Evolutionary conservation across 768 basidiomycete species (phyloP).

Genomic region (Termitomyces sp.): DNA sequence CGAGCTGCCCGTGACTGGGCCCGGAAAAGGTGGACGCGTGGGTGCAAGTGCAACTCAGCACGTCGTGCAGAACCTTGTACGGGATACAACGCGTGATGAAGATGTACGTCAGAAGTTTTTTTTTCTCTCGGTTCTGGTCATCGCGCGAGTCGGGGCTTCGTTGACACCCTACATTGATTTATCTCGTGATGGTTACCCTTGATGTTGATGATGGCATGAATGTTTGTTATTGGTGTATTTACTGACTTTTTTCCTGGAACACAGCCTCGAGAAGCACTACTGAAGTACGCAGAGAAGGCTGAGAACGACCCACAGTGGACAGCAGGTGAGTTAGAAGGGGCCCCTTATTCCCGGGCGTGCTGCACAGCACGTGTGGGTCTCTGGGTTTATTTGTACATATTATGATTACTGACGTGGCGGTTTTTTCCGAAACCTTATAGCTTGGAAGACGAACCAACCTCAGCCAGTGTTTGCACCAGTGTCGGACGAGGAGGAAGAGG

Average conservation of each 20-base stretch:
- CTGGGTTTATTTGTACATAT: constrained; percentile 34
- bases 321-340: constrained; percentile 53
- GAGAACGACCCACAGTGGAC: constrained; percentile 85
- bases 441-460: constrained; percentile 85
- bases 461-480: constrained; percentile 77
- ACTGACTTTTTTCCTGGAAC: constrained; percentile 22
- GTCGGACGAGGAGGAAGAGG: constrained; percentile 55
- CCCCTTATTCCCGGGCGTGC: constrained; percentile 14
- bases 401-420: constrained; percentile 66
- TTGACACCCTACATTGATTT: constrained; percentile 18
- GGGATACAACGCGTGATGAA: constrained; percentile 87
- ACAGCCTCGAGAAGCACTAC: constrained; percentile 94
- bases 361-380: constrained; percentile 29
- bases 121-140: constrained; percentile 16
- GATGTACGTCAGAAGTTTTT: constrained; percentile 67
- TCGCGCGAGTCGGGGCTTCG: constrained; percentile 3
- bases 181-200: constrained; percentile 14
- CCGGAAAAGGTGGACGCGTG: constrained; percentile 90
- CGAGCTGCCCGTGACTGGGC: constrained; percentile 89
- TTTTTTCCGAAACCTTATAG: constrained; percentile 58
- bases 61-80: constrained; percentile 90
- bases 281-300: constrained; percentile 82
- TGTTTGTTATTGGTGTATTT: background rate
- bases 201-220: constrained; percentile 12
- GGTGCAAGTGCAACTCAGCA: constrained; percentile 98